Evolutionary conservation across 352 stramenopile species (phyloP), one percentile per base, ranked within the genome.

Genomic region (Aphanomyces stellatus): DNA sequence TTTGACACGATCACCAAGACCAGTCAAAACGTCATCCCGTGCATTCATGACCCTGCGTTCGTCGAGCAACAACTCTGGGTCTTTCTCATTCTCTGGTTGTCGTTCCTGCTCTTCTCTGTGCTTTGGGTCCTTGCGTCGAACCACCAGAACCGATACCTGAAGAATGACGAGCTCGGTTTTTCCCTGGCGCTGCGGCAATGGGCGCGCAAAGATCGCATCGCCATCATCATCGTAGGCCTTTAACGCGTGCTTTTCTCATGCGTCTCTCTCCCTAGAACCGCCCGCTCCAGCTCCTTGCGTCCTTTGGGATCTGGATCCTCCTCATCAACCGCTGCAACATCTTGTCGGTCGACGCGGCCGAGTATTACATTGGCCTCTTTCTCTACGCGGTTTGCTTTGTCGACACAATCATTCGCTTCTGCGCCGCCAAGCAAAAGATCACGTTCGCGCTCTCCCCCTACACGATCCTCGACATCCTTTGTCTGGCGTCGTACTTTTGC

Each of bases 391-490:
- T 91, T 33, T 74, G 78, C 7, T 49, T 92, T 17, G 75, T 82
- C 46, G 84, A 94, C 62, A 80, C 85, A 34, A 69, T 74, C 25
- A 78, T 94, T 60, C 85, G 85, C 27, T 94, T 94, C 75, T 78
- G 90, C 41, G 85, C 83, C 11, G 75, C 85, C 33, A 76, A 83
- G 6, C 90, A 91, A 73, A 94, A 94, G 56, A 46, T 94, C 28
- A 72, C 88, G 41, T 90, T 85, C 70, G 90, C 78, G 72, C 79
- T 94, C 34, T 81, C 80, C 19, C 82, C 81, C 10, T 64, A 90
- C 31, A 90, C 82, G 63, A 74, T 94, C 4, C 72, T 94, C 59
- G 83, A 94, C 62, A 69, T 88, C 51, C 65, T 90, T 33, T 86
- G 84, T 71, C 65, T 92, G 15, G 82, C 80, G 30, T 89, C 80